Base-by-base conservation (phyloP, 2,329 filamentous ascomycete species). In the Talaromyces pinophilus region DNA sequence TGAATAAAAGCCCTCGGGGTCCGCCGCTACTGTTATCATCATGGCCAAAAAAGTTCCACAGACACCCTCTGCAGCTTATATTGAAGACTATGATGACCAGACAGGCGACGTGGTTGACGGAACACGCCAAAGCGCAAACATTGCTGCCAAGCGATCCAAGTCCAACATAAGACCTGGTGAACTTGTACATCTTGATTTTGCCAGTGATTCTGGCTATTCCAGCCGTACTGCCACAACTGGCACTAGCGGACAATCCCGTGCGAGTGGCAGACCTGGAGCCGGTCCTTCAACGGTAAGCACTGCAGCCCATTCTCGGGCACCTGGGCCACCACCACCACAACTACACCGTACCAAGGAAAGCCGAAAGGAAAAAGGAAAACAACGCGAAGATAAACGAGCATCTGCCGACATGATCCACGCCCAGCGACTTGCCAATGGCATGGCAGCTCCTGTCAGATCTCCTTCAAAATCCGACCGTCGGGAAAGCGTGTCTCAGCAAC, bases 131-230 rank as follows among this genome's bases (percentile, higher is more conserved):
- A 80, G 80, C 71, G 83, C 84, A 76, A 85, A 85, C 77, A 76
- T 82, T 73, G 77, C 82, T 70, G 78, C 78, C 68, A 85, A 81
- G 78, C 79, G 81, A 69, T 82, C 83, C 64, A 79, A 80, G 69
- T 72, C 78, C 68, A 77, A 81, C 65, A 69, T 78, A 65, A 76
- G 71, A 77, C 75, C 70, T 75, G 66, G 67, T 60, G 75, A 73
- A 68, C n/a, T 63, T 25, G 71, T 72, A 66, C 76, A 76, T 70
- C 77, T 79, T 67, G 83, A 86, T 75, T 78, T 80, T 73, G 82
- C 82, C 71, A 86, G 83, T 77, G 86, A 89, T 77, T 87, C 86
- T 70, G 86, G 86, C 72, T 88, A 88, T 80, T 87, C 85, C 69
- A 87, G 85, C 79, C 82, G 83, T 72, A 86, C 85, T 72, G 81